Base-by-base conservation (phyloP, 225 moss, liverwort and hornwort species). In the Lunularia cruciata region DNA sequence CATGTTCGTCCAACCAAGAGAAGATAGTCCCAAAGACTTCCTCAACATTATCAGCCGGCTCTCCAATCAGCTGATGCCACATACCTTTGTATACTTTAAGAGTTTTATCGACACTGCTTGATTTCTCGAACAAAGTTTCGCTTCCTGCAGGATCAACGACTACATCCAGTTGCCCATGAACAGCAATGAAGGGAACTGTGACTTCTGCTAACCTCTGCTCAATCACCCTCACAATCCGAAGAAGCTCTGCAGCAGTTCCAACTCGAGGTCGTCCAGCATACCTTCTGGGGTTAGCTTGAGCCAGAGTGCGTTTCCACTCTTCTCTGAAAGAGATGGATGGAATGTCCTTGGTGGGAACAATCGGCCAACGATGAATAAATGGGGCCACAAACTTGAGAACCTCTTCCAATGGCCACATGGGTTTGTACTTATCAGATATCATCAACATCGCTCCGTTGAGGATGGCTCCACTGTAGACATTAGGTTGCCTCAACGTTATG, bases 41-140 rank as follows among this genome's bases (percentile, higher is more conserved):
- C 69, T 88, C 89, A 14, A 91, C 82, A 54, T 78, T 83, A 65
- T 86, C 88, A 5, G 85, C 55, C 15, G 91, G 72, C 77, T 95
- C 91, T 43, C 94, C 94, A 4, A 91, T 76, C n/a, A 95, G 75
- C 68, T 95, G 91, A 76, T 95, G 94, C 91, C 89, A 95, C 94
- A 91, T 95, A 48, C 73, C 89, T 57, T 87, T 77, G 67, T 83
- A 92, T 0, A 87, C 15, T 36, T 83, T 84, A 47, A 95, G 45
- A 19, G 83, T 85, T 66, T 89, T 96, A 80, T 96, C 92, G 27
- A n/a, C 13, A 76, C 92, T 90, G 20, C 77, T 58, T 16, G 90
- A 85, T 18, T 80, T 83, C 60, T 86, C 63, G 37, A 87, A 80
- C 31, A 96, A 63, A 61, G 66, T 65, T 77, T 80, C 82, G 60